Percentiles rank a stretch among this genome's conserved stretches.
Conservation (phyloP, 805 yeast genomes). For the Soucietia sequanensis region DNA sequence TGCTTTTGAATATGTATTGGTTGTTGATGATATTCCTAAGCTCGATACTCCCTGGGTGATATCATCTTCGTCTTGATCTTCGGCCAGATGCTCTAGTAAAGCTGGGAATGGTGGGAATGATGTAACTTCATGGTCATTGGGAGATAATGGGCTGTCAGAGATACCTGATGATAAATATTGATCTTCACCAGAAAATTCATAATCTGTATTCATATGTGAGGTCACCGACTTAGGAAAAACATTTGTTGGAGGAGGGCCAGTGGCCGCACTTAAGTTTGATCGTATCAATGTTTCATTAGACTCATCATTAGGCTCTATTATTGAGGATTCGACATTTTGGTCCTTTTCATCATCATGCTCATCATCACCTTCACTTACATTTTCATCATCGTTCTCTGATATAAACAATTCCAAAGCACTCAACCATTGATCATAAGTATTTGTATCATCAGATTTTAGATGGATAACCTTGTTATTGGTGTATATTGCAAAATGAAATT, state of each 20-base stretch:
- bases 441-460: constrained; percentile 12
- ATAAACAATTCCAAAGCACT: constrained; percentile 6
- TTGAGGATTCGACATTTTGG: neutral
- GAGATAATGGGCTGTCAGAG: constrained; percentile 2
- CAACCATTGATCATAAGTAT: constrained; percentile 16
- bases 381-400: constrained; percentile 1
- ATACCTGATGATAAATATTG: constrained; percentile 9
- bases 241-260: too few relatives aligned
- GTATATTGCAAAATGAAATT: constrained; percentile 21
- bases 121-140: constrained; percentile 1
- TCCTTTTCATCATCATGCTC: neutral
- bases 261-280: too few relatives aligned
- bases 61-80: constrained; percentile 3
- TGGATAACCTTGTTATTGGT: constrained; percentile 21
- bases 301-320: too few relatives aligned
- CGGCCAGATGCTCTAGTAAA: constrained; percentile 5
- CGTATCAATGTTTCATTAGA: too few relatives aligned
- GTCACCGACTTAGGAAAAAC: too few relatives aligned
- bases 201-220: neutral
- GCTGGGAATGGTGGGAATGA: constrained; percentile 1
- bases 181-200: constrained; percentile 5
- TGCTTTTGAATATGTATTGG: too few relatives aligned
- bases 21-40: too few relatives aligned
- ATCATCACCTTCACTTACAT: constrained; percentile 3
- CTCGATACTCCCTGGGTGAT: too few relatives aligned